A percentile compares a stretch with the other conserved stretches of the same genome.
phyloP scores from a whole-genome alignment of 352 stramenopile species.

The Pythium phragmiticola region DNA sequence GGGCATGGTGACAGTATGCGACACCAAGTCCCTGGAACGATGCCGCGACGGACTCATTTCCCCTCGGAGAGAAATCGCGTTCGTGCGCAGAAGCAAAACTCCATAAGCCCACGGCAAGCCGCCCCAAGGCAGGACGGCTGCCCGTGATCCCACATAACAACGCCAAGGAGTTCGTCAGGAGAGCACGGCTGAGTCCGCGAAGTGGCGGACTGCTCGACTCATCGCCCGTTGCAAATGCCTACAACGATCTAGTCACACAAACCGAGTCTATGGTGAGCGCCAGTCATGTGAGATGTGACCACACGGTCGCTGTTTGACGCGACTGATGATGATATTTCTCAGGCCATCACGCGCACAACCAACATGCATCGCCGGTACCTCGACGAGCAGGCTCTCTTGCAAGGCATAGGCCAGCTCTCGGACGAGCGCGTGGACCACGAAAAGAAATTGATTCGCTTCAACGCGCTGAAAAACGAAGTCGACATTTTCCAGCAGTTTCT shows the following conservation, averaged over 20 bases:
- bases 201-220: constrained; percentile 25
- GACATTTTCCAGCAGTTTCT: constrained; percentile 80
- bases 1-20: constrained; percentile 9
- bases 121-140: neutral
- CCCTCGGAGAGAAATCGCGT: neutral
- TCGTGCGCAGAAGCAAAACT: neutral
- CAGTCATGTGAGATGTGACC: too few relatives aligned
- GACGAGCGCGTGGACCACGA: constrained; percentile 49
- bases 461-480: constrained; percentile 74
- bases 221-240: constrained; percentile 43
- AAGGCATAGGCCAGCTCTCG: constrained; percentile 66
- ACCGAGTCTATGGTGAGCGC: constrained; percentile 43
- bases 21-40: constrained; percentile 27
- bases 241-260: constrained; percentile 51
- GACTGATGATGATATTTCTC: too few relatives aligned
- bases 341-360: constrained; percentile 11
- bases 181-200: constrained; percentile 1
- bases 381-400: constrained; percentile 39
- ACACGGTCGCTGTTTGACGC: too few relatives aligned
- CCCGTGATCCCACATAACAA: constrained; percentile 19
- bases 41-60: constrained; percentile 10
- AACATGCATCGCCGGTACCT: constrained; percentile 35
- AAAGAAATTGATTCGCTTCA: constrained; percentile 56
- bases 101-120: neutral
- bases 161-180: constrained; percentile 6